phyloP scores from a whole-genome alignment of 2,329 filamentous ascomycete species.

The Aspergillus calidoustus region DNA sequence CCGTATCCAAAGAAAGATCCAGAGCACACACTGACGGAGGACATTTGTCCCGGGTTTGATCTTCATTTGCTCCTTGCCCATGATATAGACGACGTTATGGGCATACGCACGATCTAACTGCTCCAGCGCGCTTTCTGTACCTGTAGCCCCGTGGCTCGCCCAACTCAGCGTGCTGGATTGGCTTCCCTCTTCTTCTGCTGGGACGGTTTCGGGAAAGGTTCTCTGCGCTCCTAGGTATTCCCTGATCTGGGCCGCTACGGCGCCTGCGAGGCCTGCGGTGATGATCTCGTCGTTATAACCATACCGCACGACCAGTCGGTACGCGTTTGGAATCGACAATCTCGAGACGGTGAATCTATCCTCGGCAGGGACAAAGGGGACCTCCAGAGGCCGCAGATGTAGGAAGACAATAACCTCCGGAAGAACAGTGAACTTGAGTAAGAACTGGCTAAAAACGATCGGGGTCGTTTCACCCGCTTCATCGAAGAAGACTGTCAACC shows the following conservation, averaged over 20 bases:
- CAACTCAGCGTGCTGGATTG: slow-evolving; percentile 6
- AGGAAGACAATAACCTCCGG: slow-evolving; percentile 76
- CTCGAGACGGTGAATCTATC: slow-evolving; percentile 50
- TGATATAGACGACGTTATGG: slow-evolving; percentile 53
- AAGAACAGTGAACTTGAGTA: slow-evolving; percentile 69
- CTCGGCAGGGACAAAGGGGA: slow-evolving; percentile 58
- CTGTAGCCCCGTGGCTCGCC: background rate
- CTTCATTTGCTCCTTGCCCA: slow-evolving; percentile 47
- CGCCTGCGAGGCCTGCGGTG: slow-evolving; percentile 63
- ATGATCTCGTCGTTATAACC: slow-evolving; percentile 76
- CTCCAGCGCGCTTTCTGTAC: background rate
- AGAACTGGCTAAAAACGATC: slow-evolving; percentile 72
- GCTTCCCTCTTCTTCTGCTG: background rate
- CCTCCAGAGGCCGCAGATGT: slow-evolving; percentile 68
- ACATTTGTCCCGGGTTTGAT: slow-evolving; percentile 35
- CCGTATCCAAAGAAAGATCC: slow-evolving; percentile 44
- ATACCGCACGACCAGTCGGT: slow-evolving; percentile 70
- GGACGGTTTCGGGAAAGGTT: background rate
- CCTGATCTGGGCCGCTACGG: slow-evolving; percentile 65
- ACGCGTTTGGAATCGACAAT: slow-evolving; percentile 63
- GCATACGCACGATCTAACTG: slow-evolving; percentile 16
- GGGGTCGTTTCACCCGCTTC: slow-evolving; percentile 71
- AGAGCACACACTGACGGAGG: slow-evolving; percentile 33
- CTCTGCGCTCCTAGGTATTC: slow-evolving; percentile 52
- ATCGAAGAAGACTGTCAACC: slow-evolving; percentile 76